Conservation (phyloP, 2,329 filamentous ascomycete species). For the Chrysosporium queenslandicum region DNA sequence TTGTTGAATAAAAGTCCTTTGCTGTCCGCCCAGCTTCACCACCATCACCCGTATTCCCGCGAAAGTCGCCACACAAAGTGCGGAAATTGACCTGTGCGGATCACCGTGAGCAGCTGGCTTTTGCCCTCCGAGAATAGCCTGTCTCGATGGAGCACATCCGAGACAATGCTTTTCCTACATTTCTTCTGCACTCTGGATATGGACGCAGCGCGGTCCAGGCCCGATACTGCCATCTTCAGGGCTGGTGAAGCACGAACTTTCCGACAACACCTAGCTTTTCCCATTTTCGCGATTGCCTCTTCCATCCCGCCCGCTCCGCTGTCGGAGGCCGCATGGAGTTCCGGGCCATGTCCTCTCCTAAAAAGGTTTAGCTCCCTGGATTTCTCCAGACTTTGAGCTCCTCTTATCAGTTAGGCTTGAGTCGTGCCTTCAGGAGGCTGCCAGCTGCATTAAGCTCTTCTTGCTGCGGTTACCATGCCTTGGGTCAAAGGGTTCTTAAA, state of each 20-base stretch:
- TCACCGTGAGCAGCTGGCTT: background rate
- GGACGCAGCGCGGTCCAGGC: background rate
- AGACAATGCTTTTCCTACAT: background rate
- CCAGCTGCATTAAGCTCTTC: too few relatives aligned
- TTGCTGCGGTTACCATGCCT: background rate
- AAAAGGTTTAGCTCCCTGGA: too few relatives aligned
- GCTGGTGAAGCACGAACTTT: background rate
- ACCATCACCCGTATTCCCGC: background rate
- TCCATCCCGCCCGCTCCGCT: background rate
- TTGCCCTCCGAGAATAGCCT: background rate
- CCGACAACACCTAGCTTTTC: background rate
- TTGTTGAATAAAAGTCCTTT: background rate
- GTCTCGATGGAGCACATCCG: background rate
- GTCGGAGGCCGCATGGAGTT: background rate
- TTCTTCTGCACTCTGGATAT: background rate
- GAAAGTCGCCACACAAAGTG: background rate
- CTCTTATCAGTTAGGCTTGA: too few relatives aligned
- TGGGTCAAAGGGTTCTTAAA: background rate
- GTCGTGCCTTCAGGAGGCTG: too few relatives aligned
- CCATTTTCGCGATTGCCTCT: background rate
- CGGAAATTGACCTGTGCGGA: background rate
- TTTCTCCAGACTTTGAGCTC: too few relatives aligned
- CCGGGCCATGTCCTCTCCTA: too few relatives aligned
- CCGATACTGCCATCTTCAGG: background rate
- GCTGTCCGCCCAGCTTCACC: background rate